A percentile compares a stretch with the other conserved stretches of the same genome.
These are phyloP conservation scores for thale cress (Arabidopsis thaliana) DNA, from an alignment of 345 rosid species.

Conservation along the genomic window TAIR10.1 NC_003076.8:16620501-16621000, in stretches of 20 bases:
- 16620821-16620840: background rate
- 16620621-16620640: slow-evolving; percentile 6
- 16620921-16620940: too few relatives aligned
- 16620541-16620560: background rate
- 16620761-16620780: background rate
- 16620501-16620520: background rate
- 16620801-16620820: background rate
- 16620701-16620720: slow-evolving; percentile 15
- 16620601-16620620: slow-evolving; percentile 4
- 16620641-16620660: background rate
- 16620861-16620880: background rate
- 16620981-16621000: background rate
- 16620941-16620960: too few relatives aligned
- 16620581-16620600: background rate
- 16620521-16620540: slow-evolving; percentile 4
- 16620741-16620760: background rate
- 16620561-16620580: slow-evolving; percentile 1
- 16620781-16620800: background rate
- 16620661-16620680: background rate
- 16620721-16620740: slow-evolving; percentile 21
- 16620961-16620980: too few relatives aligned
- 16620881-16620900: too few relatives aligned
- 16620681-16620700: background rate
- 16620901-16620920: too few relatives aligned
- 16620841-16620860: background rate